Percentiles rank a stretch among this genome's conserved stretches.
Conservation (phyloP, 1,284 basidiomycete species). For the Ceratorhiza oryzae-sativae region DNA sequence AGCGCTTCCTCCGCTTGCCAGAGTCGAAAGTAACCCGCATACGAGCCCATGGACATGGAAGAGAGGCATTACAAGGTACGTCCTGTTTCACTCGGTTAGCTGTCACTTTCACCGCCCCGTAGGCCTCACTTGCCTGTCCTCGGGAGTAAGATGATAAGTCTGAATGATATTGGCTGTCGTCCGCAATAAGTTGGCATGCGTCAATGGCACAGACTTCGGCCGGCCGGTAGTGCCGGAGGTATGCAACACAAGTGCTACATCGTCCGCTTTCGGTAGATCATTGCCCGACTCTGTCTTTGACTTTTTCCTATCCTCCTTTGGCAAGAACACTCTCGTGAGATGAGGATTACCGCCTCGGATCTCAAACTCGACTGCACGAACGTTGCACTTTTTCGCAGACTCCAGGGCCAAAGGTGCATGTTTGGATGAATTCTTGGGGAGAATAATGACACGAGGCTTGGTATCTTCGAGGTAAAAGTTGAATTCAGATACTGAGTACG, state of each 20-base stretch:
- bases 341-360: slow-evolving; percentile 40
- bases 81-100: slow-evolving; percentile 48
- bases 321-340: slow-evolving; percentile 41
- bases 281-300: slow-evolving; percentile 33
- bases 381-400: slow-evolving; percentile 43
- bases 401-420: slow-evolving; percentile 42
- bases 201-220: slow-evolving; percentile 67
- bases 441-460: slow-evolving; percentile 45
- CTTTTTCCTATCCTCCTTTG: slow-evolving; percentile 30
- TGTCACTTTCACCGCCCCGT: background rate
- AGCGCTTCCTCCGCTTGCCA: slow-evolving; percentile 64
- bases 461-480: slow-evolving; percentile 47
- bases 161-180: slow-evolving; percentile 65
- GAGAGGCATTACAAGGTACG: slow-evolving; percentile 69
- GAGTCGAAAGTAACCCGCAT: slow-evolving; percentile 66
- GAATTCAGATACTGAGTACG: slow-evolving; percentile 45
- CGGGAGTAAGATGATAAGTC: slow-evolving; percentile 62
- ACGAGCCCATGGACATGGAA: slow-evolving; percentile 73
- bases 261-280: slow-evolving; percentile 50
- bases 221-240: slow-evolving; percentile 71
- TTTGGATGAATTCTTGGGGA: slow-evolving; percentile 43
- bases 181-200: slow-evolving; percentile 64
- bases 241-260: slow-evolving; percentile 65
- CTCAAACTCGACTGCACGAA: slow-evolving; percentile 42
- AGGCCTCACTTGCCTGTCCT: slow-evolving; percentile 7